phyloP scores from a whole-genome alignment of 1,284 basidiomycete genomes.

The Ceratobasidium sp. region DNA sequence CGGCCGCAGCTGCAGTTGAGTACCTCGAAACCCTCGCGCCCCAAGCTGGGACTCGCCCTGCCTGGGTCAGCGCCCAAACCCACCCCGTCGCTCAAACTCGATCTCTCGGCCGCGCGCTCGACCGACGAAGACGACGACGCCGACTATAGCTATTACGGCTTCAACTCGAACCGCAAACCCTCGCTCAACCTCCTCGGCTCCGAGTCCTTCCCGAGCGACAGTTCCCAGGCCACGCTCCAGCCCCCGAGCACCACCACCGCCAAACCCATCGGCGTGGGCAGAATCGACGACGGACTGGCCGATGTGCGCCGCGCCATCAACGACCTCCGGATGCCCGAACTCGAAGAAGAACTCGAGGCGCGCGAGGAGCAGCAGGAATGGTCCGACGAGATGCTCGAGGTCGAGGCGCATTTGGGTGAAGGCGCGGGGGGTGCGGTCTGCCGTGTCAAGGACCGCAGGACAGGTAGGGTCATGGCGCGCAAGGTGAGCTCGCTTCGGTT shows the following conservation, averaged over 20 bases:
- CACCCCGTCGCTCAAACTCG: conserved; percentile 12
- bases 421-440: conserved; percentile 96
- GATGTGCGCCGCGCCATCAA: conserved; percentile 30
- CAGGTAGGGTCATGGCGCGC: conserved; percentile 83
- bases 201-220: too few species aligned
- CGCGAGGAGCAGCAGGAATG: conserved; percentile 48
- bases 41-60: conserved; percentile 17
- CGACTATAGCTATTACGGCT: conserved; percentile 24
- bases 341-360: conserved; percentile 9
- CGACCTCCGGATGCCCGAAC: conserved; percentile 25
- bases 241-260: conserved; percentile 26
- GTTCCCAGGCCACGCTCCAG: conserved; percentile 24
- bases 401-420: conserved; percentile 82
- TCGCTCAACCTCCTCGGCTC: conserved; percentile 1
- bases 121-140: conserved; percentile 23
- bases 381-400: conserved; percentile 75
- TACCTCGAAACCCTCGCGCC: background rate
- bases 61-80: background rate
- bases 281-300: conserved; percentile 4
- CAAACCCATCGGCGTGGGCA: background rate
- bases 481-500: conserved; percentile 59
- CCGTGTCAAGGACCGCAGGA: conserved; percentile 83
- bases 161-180: background rate
- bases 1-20: conserved; percentile 5
- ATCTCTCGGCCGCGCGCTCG: conserved; percentile 2